Evolutionary conservation across 73 alveolate genomes (phyloP), one percentile per base, ranked within the genome.

Genomic region (Stentor coeruleus): DNA sequence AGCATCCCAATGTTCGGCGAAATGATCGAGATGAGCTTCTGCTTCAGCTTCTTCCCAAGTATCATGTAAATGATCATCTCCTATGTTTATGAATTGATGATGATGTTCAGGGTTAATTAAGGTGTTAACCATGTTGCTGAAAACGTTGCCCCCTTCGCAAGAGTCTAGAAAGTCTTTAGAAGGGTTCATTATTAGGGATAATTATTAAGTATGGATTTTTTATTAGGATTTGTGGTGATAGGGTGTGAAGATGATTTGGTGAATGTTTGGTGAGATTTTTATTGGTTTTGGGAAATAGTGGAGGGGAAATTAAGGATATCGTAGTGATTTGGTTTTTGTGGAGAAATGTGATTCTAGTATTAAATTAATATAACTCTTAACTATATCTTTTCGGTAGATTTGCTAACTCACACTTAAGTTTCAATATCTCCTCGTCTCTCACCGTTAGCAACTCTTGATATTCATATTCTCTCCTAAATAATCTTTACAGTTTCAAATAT

Each of bases 361-460:
- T n/a, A n/a, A n/a, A 49, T 49, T 49, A 49, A 11, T 49, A 49
- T 49, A 11, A 11, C 6, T 49, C 6, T 49, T 49, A 49, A 49
- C 66, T 49, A 49, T 49, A 49, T 49, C 66, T 49, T 11, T 49
- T 49, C 6, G 6, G 6, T 49, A 6, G 6, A 20, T 20, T 20
- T 20, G 79, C 39, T 33, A 66, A 66, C 33, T 66, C 40, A 26
- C 37, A 26, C 39, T 31, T 66, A 20, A 66, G 41, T 33, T 31
- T 66, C 79, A 66, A 66, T 28, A 66, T 20, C 39, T 66, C 79
- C 33, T 66, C 79, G 33, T 66, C 79, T 40, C 33, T 66, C 11
- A 66, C 26, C 79, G 79, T 66, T 40, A 66, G 39, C 1, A 66
- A 2, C 39, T 66, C 79, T 40, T 66, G 79, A 66, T 66, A 66